Conservation (phyloP, 352 stramenopile species). For the Globisporangium ultimum region DNA sequence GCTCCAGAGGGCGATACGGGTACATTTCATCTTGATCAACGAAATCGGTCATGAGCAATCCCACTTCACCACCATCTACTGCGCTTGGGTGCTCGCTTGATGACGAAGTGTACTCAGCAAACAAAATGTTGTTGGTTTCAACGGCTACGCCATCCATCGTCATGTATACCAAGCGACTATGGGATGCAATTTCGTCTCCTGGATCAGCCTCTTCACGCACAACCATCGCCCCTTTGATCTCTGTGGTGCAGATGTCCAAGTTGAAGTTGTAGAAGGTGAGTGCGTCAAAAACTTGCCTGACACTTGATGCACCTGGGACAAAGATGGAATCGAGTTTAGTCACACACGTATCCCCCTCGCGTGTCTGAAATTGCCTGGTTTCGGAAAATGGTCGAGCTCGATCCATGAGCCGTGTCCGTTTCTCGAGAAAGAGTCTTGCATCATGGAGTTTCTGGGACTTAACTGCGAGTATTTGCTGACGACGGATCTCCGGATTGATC, state of each 20-base stretch:
- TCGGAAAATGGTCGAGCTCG: not conserved
- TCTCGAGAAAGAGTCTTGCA: not conserved
- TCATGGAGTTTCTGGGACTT: constrained; percentile 3
- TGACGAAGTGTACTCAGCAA: not conserved
- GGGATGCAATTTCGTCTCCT: not conserved
- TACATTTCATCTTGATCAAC: constrained; percentile 1
- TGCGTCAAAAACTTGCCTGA: constrained; percentile 5
- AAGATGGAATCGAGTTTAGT: not conserved
- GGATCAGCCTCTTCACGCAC: constrained; percentile 1
- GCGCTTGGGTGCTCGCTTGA: too few relatives aligned
- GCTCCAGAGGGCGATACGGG: not conserved
- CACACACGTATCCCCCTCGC: not conserved
- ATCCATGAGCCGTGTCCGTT: not conserved
- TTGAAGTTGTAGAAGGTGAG: constrained; percentile 3
- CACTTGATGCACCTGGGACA: not conserved
- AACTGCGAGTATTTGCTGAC: not conserved
- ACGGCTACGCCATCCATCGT: not conserved
- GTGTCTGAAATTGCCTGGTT: not conserved
- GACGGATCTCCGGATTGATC: not conserved
- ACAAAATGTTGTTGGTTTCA: constrained; percentile 3
- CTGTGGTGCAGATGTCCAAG: not conserved
- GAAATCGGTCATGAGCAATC: constrained; percentile 1
- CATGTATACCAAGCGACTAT: not conserved
- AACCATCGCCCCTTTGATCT: not conserved
- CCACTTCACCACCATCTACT: not conserved